Evolutionary conservation across 257 asterid genomes (phyloP), one percentile per base, ranked within the genome.

Genomic region (Ophiorrhiza pumila): DNA sequence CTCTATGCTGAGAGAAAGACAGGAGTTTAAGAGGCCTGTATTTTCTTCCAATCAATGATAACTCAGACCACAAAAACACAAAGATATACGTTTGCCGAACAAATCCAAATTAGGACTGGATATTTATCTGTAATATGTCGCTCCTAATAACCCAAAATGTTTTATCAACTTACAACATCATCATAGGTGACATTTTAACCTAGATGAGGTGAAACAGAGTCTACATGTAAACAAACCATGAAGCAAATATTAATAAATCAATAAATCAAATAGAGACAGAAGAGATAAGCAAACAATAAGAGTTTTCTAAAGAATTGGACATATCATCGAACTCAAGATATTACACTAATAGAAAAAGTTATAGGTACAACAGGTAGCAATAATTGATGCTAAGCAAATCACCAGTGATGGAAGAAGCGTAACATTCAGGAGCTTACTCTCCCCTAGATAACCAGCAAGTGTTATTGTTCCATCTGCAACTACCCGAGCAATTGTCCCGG

Each of bases 401-500:
- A 86, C 57, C 45, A 94, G 89, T 10, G 99, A 90, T 63, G 97
- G 99, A 47, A 85, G 62, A 50, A 94, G 97, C 22, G 99, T 94
- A 68, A 72, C 52, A 62, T 94, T 94, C 67, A 94, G 83, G 80
- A 94, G 93, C 80, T 55, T 75, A 60, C 83, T 81, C 87, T 85
- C 65, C 42, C 97, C 97, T 68, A 90, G 69, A 78, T 76, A 94
- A 71, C 97, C 97, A 7, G 95, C 97, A 10, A 91, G 64, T 3
- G 99, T 94, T 71, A 94, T 94, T 1, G 96, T 91, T 64, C 81
- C 97, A 69, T 94, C 99, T 60, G 98, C 98, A 57, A 93, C 68
- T 73, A 93, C 98, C 45, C 98, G 87, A 20, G 97, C 97, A 50
- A 93, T 68, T 12, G 98, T 93, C 63, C 98, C 98, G 20, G 97